Percentiles rank a stretch among this genome's conserved stretches.
Evolutionary conservation across 495 filamentous ascomycete genomes (phyloP).

Genomic region (Penicillium bialowiezense): DNA sequence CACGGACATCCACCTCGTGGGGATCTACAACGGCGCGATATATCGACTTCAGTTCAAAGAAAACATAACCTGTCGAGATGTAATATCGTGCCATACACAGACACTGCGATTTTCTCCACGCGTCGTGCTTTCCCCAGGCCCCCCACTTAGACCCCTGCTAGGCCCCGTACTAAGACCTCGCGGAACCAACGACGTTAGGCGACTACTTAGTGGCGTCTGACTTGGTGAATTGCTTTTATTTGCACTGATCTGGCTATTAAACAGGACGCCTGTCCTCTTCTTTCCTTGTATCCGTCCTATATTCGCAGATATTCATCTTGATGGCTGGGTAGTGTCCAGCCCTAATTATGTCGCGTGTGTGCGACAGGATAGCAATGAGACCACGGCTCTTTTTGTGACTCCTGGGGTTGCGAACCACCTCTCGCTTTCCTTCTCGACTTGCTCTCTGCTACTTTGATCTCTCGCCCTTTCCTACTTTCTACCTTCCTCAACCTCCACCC

Average conservation of each 20-base stretch:
- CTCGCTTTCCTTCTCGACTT: not conserved
- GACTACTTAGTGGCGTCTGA: not conserved
- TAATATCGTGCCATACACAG: no score
- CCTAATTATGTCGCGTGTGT: constrained; percentile 8
- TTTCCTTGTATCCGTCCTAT: no score
- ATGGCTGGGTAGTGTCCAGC: not conserved
- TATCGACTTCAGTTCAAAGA: no score
- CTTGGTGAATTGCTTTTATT: not conserved
- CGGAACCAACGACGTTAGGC: not conserved
- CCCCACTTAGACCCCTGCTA: not conserved
- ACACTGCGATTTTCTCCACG: no score
- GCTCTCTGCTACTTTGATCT: not conserved
- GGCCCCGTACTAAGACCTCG: no score
- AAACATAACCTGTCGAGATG: no score
- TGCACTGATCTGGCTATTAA: no score
- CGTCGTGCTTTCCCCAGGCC: not conserved
- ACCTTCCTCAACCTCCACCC: not conserved
- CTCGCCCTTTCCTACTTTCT: not conserved
- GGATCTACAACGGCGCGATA: no score
- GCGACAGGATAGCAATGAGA: not conserved
- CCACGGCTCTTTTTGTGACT: constrained; percentile 7
- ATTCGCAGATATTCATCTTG: no score
- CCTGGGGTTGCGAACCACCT: not conserved
- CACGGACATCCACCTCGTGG: no score
- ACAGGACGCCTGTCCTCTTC: no score